Evolutionary conservation across 306 rosid species (phyloP), one percentile per base, ranked within the genome.

Genomic region (Trifolium fragiferum): DNA sequence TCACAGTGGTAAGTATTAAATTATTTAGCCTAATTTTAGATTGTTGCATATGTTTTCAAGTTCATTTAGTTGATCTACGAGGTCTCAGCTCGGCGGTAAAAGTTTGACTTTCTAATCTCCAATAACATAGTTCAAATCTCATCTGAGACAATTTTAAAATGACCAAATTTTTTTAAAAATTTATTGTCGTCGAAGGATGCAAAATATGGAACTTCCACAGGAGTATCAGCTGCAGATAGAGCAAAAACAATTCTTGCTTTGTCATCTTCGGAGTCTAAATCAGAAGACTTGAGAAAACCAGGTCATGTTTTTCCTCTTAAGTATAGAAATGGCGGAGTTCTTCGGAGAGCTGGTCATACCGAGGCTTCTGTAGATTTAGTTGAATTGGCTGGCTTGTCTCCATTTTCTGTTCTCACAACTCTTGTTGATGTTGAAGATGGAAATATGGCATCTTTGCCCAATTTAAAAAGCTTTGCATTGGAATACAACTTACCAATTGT

Each of bases 281-380:
- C 92, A 14, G 87, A 82, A 43, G 90, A 90, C 15, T 93, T 93
- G 66, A 75, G 88, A 73, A 83, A 84, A 77, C 97, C 98, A 1
- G 97, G 96, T 59, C 98, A 93, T 60, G 92, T 93, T 78, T 93
- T 93, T 76, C 98, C 97, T 7, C 84, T 90, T 0, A 90, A 90
- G 76, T 93, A 90, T 66, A 78, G 93, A 78, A 82, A 86, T 8
- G 96, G 98, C 0, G 96, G 97, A 25, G 96, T 93, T 85, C 86
- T 90, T 33, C 84, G 95, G 63, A 89, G 96, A 57, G 97, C 92
- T 11, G 98, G 93, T 68, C 98, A 93, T 66, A 93, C 96, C 0
- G 97, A 93, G 73, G 97, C 98, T 76, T 93, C 97, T 2, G 86
- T 93, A 9, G 96, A 93, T 80, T 82, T 93, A 50, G 93, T 90